Conservation (phyloP, 176 grass and related monocot genomes). For the Oropetium thomaeum region DNA sequence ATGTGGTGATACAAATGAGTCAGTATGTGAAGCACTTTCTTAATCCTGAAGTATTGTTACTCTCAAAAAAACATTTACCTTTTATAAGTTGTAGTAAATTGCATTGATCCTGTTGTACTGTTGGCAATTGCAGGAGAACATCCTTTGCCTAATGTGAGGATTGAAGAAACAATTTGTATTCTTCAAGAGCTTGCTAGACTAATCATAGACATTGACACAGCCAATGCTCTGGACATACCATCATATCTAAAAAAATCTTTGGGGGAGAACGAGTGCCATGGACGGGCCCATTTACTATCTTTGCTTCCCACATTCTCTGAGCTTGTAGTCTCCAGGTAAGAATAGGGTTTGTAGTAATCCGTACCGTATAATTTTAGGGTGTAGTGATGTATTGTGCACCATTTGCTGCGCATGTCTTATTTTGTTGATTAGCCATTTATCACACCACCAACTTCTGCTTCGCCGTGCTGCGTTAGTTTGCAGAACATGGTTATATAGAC, state of each 20-base stretch:
- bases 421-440: background rate
- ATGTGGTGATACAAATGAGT: too few species aligned
- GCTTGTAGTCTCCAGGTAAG: constrained; percentile 95
- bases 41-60: constrained; percentile 3
- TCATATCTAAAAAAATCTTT: constrained; percentile 61
- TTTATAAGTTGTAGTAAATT: constrained; percentile 19
- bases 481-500: background rate
- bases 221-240: constrained; percentile 62
- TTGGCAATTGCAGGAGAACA: constrained; percentile 55
- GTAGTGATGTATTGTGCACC: background rate
- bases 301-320: constrained; percentile 89
- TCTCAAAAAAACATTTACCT: background rate
- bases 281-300: constrained; percentile 71
- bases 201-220: constrained; percentile 62
- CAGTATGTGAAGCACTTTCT: too few species aligned
- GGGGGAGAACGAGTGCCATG: constrained; percentile 42
- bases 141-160: constrained; percentile 73
- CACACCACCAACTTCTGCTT: background rate
- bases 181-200: constrained; percentile 94
- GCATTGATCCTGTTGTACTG: constrained; percentile 31
- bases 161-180: constrained; percentile 76
- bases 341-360: constrained; percentile 14
- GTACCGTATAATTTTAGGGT: background rate
- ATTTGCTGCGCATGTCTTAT: background rate
- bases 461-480: background rate